Conservation (phyloP, 768 basidiomycete species). For the Kwoniella europaea region DNA sequence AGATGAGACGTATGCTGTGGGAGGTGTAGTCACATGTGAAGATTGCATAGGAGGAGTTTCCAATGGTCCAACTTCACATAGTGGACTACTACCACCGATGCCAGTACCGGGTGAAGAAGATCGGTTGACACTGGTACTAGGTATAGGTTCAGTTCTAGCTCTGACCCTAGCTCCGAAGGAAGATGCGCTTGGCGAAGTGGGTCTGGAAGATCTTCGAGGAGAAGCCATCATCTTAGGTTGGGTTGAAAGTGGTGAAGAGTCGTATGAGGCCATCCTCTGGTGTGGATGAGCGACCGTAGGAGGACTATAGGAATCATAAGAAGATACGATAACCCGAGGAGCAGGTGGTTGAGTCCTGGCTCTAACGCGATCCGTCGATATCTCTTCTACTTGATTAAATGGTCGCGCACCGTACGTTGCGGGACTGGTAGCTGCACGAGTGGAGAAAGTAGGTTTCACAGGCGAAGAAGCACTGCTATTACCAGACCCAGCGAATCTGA, state of each 20-base stretch:
- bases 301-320: constrained; percentile 20
- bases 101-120: neutral
- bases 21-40: constrained; percentile 48
- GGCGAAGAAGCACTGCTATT: constrained; percentile 10
- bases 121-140: neutral
- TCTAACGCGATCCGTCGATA: constrained; percentile 7
- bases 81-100: neutral
- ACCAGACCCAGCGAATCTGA: constrained; percentile 19
- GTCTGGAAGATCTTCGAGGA: constrained; percentile 33
- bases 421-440: neutral
- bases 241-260: constrained; percentile 14
- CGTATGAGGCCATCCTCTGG: constrained; percentile 24
- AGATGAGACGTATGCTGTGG: constrained; percentile 45
- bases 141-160: constrained; percentile 15
- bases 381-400: neutral
- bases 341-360: constrained; percentile 10
- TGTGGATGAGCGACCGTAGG: constrained; percentile 7
- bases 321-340: constrained; percentile 24
- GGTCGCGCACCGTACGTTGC: neutral
- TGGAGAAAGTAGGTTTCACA: constrained; percentile 1
- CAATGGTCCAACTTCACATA: constrained; percentile 4
- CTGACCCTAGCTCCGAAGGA: constrained; percentile 43
- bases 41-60: constrained; percentile 35
- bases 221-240: constrained; percentile 15
- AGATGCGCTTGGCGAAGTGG: constrained; percentile 41